Evolutionary conservation across 768 basidiomycete genomes (phyloP), one percentile per base, ranked within the genome.

Genomic region (Pleurotus giganteus): DNA sequence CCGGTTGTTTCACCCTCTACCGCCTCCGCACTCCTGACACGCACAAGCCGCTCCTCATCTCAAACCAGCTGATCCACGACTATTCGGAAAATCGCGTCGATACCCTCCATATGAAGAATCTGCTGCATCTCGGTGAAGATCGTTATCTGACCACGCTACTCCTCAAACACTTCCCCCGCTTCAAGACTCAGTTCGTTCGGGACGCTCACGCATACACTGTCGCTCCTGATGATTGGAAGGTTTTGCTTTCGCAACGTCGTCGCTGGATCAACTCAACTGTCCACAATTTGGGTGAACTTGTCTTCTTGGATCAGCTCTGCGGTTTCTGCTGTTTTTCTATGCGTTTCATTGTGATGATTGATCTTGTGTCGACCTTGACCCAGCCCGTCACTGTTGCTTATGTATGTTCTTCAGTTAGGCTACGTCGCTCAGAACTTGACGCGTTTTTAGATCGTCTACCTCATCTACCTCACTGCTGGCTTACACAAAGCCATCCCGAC

Each of bases 231-330:
- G 91, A 94, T 61, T 97, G 94, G 93, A 87, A 86, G 67, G 87
- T 98, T 23, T 71, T 99, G 50, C 74, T 99, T 19, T 97, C 94
- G 6, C 97, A 99, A 67, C 88, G 96, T 75, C 90, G 96, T 72
- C 91, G 97, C 63, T 99, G 97, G 96, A 99, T 99, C 73, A 99
- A 99, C 76, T 98, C 96, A 15, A 99, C 96, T 0, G 85, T 99
- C 9, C 96, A 99, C 75, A 99, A 99, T 71, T 74, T 99, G 53
- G 91, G 88, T 47, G 96, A 98, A 65, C 77, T 99, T 39, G 76
- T 98, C 53, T 94, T 94, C 76, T 71, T 98, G 64, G 91, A 95
- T 53, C 85, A 90, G 56, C 83, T 95, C 21, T 95, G 94, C 64
- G 93, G 93, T 59, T 97, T 98, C 83, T 98, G 96, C 67, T 96